A percentile compares a stretch with the other conserved stretches of the same genome.
phyloP scores from a whole-genome alignment of 169 alveolate species.

The Cryptosporidium sp. region DNA sequence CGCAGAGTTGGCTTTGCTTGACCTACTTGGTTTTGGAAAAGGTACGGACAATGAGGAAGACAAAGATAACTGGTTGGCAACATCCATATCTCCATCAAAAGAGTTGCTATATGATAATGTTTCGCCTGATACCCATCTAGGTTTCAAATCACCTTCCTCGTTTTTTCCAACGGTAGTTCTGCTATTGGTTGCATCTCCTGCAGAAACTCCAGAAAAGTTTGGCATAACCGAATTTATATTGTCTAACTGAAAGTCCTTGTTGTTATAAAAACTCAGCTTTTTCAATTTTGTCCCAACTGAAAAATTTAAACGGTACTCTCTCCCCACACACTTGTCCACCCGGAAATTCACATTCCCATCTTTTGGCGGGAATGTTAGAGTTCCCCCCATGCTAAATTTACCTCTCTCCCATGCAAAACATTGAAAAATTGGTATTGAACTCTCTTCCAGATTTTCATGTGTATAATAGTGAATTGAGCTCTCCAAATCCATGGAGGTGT shows the following conservation, averaged over 20 bases:
- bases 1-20: background rate
- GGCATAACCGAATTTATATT: conserved; percentile 53
- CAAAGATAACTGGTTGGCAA: conserved; percentile 46
- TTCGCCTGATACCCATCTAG: conserved; percentile 74
- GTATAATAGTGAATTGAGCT: conserved; percentile 15
- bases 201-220: conserved; percentile 33
- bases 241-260: conserved; percentile 48
- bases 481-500: background rate
- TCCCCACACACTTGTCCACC: conserved; percentile 63
- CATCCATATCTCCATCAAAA: conserved; percentile 68
- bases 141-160: background rate
- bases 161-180: conserved; percentile 14
- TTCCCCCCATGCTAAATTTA: background rate
- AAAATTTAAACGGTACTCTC: conserved; percentile 51
- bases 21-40: conserved; percentile 47
- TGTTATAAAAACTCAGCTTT: conserved; percentile 25
- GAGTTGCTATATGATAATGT: conserved; percentile 43
- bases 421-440: conserved; percentile 37
- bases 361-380: conserved; percentile 27
- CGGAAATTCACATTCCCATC: conserved; percentile 22
- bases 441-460: background rate
- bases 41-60: conserved; percentile 71
- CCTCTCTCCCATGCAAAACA: conserved; percentile 62
- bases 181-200: conserved; percentile 10
- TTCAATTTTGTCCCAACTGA: conserved; percentile 56